phyloP scores from a whole-genome alignment of 768 basidiomycete species.

The Tricholoma saponaceum region DNA sequence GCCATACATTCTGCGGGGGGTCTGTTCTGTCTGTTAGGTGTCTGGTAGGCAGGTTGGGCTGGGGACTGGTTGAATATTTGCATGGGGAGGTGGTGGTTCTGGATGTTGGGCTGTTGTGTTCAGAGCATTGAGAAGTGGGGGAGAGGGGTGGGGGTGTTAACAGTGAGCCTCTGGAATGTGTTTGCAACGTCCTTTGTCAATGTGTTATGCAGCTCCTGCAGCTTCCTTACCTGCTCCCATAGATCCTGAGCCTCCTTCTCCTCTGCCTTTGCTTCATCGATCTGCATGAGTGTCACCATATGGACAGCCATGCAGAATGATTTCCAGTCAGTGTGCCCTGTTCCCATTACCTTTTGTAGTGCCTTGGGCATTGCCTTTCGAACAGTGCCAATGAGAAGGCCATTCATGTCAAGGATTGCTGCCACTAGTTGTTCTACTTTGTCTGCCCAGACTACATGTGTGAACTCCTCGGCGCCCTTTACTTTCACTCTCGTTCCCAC shows the following conservation, averaged over 20 bases:
- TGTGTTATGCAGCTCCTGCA: neutral
- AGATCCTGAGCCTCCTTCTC: neutral
- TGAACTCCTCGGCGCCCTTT: conserved; percentile 14
- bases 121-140: too few species aligned
- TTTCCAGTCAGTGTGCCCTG: conserved; percentile 8
- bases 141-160: too few species aligned
- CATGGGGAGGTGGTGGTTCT: too few species aligned
- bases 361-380: conserved; percentile 8
- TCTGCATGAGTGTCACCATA: neutral
- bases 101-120: too few species aligned
- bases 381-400: conserved; percentile 8
- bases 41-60: neutral
- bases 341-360: neutral
- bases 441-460: conserved; percentile 22
- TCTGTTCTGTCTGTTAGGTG: neutral
- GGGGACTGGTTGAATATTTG: too few species aligned
- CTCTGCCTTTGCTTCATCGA: neutral
- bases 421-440: conserved; percentile 11
- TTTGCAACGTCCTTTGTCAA: neutral
- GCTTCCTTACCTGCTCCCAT: neutral
- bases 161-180: neutral
- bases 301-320: conserved; percentile 11
- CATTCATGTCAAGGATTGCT: conserved; percentile 9
- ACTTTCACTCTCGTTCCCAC: conserved; percentile 13
- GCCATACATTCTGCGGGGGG: neutral